Evolutionary conservation across 2,329 filamentous ascomycete species (phyloP).

Genomic region (Ascochyta rabiei): DNA sequence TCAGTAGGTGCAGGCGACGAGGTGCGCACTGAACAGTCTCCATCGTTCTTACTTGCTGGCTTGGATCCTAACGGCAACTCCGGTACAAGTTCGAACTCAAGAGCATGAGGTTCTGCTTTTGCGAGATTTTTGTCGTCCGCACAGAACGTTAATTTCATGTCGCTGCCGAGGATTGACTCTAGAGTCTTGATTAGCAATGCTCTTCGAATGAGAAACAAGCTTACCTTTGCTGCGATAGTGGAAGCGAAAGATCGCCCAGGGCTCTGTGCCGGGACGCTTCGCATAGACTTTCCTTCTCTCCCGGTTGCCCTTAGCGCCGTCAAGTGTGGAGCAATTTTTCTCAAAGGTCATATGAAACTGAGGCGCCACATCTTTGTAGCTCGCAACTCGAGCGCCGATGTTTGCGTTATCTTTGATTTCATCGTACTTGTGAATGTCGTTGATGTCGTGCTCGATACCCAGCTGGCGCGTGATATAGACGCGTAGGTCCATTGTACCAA

Average conservation of each 20-base stretch:
- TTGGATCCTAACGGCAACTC: constrained; percentile 12
- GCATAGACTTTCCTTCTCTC: constrained; percentile 19
- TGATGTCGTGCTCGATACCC: constrained; percentile 21
- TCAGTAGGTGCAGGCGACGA: constrained; percentile 17
- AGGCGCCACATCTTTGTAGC: constrained; percentile 27
- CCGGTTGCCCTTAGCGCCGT: constrained; percentile 5
- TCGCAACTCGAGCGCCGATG: not conserved
- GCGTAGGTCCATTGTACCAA: constrained; percentile 43
- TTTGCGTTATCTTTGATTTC: not conserved
- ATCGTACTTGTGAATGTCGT: constrained; percentile 21
- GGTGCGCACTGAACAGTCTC: constrained; percentile 16
- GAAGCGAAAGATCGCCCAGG: constrained; percentile 51
- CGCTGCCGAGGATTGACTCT: constrained; percentile 25
- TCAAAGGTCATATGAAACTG: constrained; percentile 32
- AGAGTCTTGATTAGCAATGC: not conserved
- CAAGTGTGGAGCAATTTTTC: constrained; percentile 21
- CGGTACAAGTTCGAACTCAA: constrained; percentile 27
- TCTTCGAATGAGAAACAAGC: not conserved
- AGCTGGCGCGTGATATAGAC: constrained; percentile 34
- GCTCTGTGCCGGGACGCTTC: constrained; percentile 40
- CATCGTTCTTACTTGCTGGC: constrained; percentile 16
- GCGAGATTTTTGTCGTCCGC: constrained; percentile 5
- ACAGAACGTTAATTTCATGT: constrained; percentile 18
- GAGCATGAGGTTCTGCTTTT: constrained; percentile 9
- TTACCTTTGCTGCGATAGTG: constrained; percentile 47